Conservation (phyloP, 805 yeast genomes). For the Wickerhamiella shivajii region DNA sequence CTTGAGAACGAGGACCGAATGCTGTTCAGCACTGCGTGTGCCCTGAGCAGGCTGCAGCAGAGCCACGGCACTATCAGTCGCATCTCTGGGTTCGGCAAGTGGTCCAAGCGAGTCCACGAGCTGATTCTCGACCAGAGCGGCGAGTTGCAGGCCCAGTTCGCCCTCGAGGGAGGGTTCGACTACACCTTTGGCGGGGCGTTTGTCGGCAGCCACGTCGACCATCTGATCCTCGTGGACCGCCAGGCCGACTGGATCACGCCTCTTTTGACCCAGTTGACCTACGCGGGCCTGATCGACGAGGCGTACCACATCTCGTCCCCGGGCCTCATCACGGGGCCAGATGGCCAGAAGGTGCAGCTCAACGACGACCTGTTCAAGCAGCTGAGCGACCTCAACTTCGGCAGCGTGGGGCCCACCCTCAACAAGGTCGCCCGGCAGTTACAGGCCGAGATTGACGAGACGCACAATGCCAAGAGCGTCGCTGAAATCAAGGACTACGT, state of each 20-base stretch:
- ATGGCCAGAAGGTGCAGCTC: constrained; percentile 7
- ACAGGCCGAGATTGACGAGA: constrained; percentile 50
- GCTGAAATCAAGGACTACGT: constrained; percentile 62
- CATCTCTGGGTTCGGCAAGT: constrained; percentile 44
- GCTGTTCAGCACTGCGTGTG: constrained; percentile 34
- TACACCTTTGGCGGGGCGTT: constrained; percentile 21
- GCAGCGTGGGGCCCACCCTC: constrained; percentile 58
- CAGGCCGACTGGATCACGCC: constrained; percentile 61
- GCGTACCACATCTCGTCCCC: constrained; percentile 32
- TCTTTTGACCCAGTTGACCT: constrained; percentile 60
- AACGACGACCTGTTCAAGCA: constrained; percentile 19
- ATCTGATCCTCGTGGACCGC: constrained; percentile 67
- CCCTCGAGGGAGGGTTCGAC: constrained; percentile 16
- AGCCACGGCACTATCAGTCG: constrained; percentile 36
- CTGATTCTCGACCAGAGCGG: constrained; percentile 23
- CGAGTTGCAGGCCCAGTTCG: constrained; percentile 21
- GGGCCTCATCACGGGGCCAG: constrained; percentile 20
- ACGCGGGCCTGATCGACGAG: constrained; percentile 72
- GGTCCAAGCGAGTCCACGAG: constrained; percentile 36
- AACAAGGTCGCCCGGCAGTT: constrained; percentile 57
- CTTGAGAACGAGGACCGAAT: constrained; percentile 30
- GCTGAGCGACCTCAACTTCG: constrained; percentile 58
- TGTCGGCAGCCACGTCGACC: constrained; percentile 29
- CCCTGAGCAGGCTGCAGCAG: constrained; percentile 33
- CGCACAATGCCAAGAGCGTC: constrained; percentile 42